Conservation (phyloP, 495 filamentous ascomycete species). For the Penicillium coprophilum region DNA sequence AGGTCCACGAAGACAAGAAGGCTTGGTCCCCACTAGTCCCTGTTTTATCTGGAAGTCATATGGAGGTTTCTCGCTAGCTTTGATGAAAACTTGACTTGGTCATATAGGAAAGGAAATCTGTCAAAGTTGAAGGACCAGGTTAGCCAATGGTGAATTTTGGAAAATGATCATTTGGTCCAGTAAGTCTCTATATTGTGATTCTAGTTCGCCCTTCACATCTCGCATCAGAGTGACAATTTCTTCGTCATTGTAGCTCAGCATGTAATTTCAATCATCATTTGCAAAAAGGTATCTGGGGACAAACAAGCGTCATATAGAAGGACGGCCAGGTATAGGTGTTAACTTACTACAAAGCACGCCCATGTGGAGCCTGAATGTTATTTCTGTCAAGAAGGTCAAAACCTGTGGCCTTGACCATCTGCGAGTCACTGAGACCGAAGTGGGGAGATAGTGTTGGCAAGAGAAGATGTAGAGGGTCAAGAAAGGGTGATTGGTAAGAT, state of each 20-base stretch:
- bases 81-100: neutral
- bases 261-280: neutral
- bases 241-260: neutral
- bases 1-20: neutral
- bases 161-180: neutral
- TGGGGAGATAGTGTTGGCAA: neutral
- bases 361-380: neutral
- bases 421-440: neutral
- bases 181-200: neutral
- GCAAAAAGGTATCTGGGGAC: neutral
- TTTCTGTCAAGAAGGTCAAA: neutral
- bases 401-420: neutral
- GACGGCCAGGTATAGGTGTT: neutral
- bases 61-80: neutral
- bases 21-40: neutral
- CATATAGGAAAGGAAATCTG: neutral
- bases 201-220: neutral
- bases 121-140: neutral
- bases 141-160: neutral
- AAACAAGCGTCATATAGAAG: neutral
- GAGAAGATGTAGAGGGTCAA: neutral
- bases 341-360: neutral
- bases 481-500: neutral
- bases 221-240: slow-evolving; percentile 3
- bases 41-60: neutral